phyloP scores from a whole-genome alignment of 2,329 filamentous ascomycete genomes.

The Fusarium mangiferae region DNA sequence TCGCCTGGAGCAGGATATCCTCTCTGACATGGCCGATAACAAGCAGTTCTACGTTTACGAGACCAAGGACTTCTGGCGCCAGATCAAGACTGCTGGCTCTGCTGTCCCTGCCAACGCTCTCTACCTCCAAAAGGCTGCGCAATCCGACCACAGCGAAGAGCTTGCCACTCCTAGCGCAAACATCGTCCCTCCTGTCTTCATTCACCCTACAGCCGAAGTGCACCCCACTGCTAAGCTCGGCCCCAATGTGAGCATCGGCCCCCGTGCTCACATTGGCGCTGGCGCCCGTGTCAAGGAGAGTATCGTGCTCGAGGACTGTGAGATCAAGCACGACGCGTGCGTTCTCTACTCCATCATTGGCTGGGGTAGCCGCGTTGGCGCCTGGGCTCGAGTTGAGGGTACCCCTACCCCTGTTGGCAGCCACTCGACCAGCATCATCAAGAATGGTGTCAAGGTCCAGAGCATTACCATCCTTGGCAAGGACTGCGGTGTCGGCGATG shows the following conservation, averaged over 20 bases:
- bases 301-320: slow-evolving; percentile 92
- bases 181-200: slow-evolving; percentile 92
- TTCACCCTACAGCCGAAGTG: slow-evolving; percentile 89
- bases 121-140: slow-evolving; percentile 94
- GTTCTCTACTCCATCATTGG: slow-evolving; percentile 96
- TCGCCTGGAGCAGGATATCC: slow-evolving; percentile 95
- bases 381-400: slow-evolving; percentile 98
- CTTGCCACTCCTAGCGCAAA: slow-evolving; percentile 84
- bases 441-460: slow-evolving; percentile 98
- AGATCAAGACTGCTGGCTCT: slow-evolving; percentile 99
- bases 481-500: slow-evolving; percentile 93
- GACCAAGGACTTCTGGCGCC: slow-evolving; percentile 99
- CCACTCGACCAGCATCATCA: slow-evolving; percentile 93
- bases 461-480: slow-evolving; percentile 98
- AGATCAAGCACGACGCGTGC: slow-evolving; percentile 97
- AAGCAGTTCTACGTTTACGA: slow-evolving; percentile 99
- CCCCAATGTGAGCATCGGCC: slow-evolving; percentile 95
- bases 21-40: slow-evolving; percentile 94
- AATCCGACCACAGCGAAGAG: slow-evolving; percentile 76
- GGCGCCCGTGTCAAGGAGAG: slow-evolving; percentile 95
- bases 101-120: slow-evolving; percentile 96
- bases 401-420: slow-evolving; percentile 87
- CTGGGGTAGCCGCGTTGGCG: slow-evolving; percentile 94
- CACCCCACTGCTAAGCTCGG: slow-evolving; percentile 97
- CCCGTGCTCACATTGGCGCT: slow-evolving; percentile 84